These are phyloP conservation scores for Phyllosticta citriasiana DNA, from an alignment of 2,329 filamentous ascomycete genomes.

Conservation along the genomic window DNA sequence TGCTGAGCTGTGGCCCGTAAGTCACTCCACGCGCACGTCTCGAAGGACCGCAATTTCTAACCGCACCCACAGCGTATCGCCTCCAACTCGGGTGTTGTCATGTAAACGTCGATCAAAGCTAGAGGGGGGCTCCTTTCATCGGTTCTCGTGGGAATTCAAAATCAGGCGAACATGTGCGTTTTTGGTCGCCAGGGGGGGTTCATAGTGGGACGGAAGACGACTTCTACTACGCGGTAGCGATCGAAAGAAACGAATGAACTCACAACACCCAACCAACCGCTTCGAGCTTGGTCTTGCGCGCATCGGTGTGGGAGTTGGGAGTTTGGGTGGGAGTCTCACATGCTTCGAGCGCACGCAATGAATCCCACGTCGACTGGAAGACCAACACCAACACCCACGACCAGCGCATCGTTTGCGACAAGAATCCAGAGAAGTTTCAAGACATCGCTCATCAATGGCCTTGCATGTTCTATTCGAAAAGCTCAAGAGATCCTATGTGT, in stretches of 20 bases:
- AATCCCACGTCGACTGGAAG: neutral
- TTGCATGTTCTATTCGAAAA: too few species aligned
- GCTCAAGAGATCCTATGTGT: too few species aligned
- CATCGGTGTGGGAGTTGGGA: neutral
- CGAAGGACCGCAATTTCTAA: constrained; percentile 20
- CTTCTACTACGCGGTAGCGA: constrained; percentile 9
- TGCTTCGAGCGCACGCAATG: neutral
- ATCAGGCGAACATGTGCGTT: constrained; percentile 9
- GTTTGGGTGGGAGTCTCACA: neutral
- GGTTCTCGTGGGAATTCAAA: constrained; percentile 11
- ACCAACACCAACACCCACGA: too few species aligned
- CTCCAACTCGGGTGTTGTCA: constrained; percentile 99
- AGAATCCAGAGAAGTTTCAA: too few species aligned
- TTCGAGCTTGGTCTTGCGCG: neutral
- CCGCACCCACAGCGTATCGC: constrained; percentile 70
- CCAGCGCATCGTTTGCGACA: too few species aligned
- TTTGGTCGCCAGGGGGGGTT: constrained; percentile 9
- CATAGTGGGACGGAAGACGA: constrained; percentile 3
- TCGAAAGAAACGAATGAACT: constrained; percentile 6
- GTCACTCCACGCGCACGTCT: constrained; percentile 27
- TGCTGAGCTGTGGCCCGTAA: constrained; percentile 96
- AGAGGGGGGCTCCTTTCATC: constrained; percentile 7
- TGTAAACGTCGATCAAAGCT: constrained; percentile 53
- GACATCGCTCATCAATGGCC: too few species aligned
- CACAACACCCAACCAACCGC: neutral